Evolutionary conservation across 1,139 yeast genomes (phyloP), one percentile per base, ranked within the genome.

Genomic region (Kluyveromyces marxianus): DNA sequence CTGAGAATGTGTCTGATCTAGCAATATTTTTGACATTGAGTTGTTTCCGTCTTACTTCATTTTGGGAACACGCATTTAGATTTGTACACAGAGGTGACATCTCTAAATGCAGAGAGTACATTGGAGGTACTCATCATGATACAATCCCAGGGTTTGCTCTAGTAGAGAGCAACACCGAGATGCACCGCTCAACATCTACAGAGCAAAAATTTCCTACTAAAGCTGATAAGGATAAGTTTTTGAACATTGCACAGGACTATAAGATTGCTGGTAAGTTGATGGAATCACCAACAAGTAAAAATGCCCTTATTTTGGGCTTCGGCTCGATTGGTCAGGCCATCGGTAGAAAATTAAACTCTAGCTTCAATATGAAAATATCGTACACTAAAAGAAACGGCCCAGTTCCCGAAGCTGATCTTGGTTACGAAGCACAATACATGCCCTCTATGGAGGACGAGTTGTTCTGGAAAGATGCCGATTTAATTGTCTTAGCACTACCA

Each of bases 321-420:
- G 96, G 96, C 2, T 72, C 77, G 37, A 86, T 87, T 56, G 95
- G 95, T 4, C 73, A 73, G 58, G 71, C 74, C 34, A 77, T 84
- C 44, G 95, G 81, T 2, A 61, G 66, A 41, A 71, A 84, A 54
- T 70, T 85, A 53, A 50, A 68, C 31, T 69, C 68, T 7, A 55
- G 52, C 2, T 67, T 87, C 38, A 90, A 89, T 4, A 82, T 86
- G 89, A 66, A 76, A 25, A 71, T 85, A 31, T 75, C 75, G 54
- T 84, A 83, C 56, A 74, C 76, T 49, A 83, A 83, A 57, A 70
- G 92, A 54, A 68, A 70, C 0, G 64, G 65, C 2, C 68, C 69
- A 33, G 66, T 83, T 40, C 47, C 75, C 0, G 54, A 45, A 2
- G 65, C 65, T 2, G 75, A 71, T 26, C 63, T 81, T 46, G 74